Percentiles rank a stretch among this genome's conserved stretches.
phyloP scores from a whole-genome alignment of 83 land plant genomes.

The Larix sibirica region DNA sequence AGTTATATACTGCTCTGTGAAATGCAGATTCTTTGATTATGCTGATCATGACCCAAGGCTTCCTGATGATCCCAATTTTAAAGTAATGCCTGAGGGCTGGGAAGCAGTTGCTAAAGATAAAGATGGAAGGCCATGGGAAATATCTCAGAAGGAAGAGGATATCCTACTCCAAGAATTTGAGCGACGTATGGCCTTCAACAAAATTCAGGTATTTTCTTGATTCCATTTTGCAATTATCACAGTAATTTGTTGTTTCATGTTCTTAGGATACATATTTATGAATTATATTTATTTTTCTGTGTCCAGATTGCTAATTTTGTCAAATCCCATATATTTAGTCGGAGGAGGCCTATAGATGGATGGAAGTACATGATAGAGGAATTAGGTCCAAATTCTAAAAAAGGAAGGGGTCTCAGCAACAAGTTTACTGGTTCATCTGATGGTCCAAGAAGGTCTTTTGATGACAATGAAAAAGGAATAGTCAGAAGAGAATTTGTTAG shows the following conservation, averaged over 20 bases:
- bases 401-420: constrained; percentile 55
- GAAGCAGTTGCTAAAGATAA: constrained; percentile 51
- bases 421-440: constrained; percentile 57
- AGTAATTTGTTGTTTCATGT: neutral
- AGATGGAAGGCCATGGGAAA: constrained; percentile 72
- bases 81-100: constrained; percentile 79
- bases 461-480: neutral
- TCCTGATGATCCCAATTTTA: constrained; percentile 56
- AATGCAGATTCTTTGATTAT: constrained; percentile 63
- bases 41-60: constrained; percentile 24
- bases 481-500: too few relatives aligned
- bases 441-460: constrained; percentile 32
- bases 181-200: constrained; percentile 76
- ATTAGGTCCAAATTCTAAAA: constrained; percentile 73
- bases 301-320: constrained; percentile 79
- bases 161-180: constrained; percentile 86
- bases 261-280: neutral
- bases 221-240: constrained; percentile 6
- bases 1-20: neutral
- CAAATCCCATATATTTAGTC: constrained; percentile 78
- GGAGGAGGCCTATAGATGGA: constrained; percentile 86
- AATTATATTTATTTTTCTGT: constrained; percentile 6
- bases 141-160: constrained; percentile 84
- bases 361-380: constrained; percentile 92
- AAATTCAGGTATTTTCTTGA: constrained; percentile 58